Evolutionary conservation across 768 basidiomycete genomes (phyloP), one percentile per base, ranked within the genome.

Genomic region (Fibroporia radiculosa): DNA sequence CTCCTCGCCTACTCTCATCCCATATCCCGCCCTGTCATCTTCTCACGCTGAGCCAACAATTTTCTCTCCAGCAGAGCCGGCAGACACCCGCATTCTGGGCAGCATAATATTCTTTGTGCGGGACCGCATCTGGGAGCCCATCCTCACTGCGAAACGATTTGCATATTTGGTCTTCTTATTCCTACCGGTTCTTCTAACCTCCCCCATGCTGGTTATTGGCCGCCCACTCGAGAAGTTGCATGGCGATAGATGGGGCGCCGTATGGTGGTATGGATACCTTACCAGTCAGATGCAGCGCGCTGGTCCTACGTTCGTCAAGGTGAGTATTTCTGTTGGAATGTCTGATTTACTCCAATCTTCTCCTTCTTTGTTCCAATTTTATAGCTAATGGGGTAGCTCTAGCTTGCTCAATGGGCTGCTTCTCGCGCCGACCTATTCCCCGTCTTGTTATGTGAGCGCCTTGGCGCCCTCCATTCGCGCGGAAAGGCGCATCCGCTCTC

Each of bases 361-460:
- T 31, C n/a, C 8, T 31, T 31, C n/a, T 31, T 11, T 7, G 6
- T 32, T 25, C 38, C 6, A 3, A 35, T 32, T 29, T 3, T 23
- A 43, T 36, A 42, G 16, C 32, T 25, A 3, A n/a, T n/a, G n/a
- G n/a, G n/a, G n/a, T n/a, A n/a, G n/a, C n/a, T n/a, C 39, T 60
- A 93, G 92, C 75, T 99, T 44, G 87, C 92, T 4, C 96, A 99
- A 75, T 99, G 96, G 96, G 96, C 96, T 6, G 96, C 86, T 12
- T 93, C 93, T 13, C 78, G 96, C 27, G 86, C 84, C 31, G 96
- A 99, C 63, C 71, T 99, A 2, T 98, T 99, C 66, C 91, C 96
- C 2, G 70, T 81, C 18, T 62, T 78, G 11, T 78, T 99, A 16
- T 99, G 96, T 63, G 77, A 87, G 44, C 75, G 77, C 47, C 71